Conservation (phyloP, 352 stramenopile species). For the Sclerospora graminicola region DNA sequence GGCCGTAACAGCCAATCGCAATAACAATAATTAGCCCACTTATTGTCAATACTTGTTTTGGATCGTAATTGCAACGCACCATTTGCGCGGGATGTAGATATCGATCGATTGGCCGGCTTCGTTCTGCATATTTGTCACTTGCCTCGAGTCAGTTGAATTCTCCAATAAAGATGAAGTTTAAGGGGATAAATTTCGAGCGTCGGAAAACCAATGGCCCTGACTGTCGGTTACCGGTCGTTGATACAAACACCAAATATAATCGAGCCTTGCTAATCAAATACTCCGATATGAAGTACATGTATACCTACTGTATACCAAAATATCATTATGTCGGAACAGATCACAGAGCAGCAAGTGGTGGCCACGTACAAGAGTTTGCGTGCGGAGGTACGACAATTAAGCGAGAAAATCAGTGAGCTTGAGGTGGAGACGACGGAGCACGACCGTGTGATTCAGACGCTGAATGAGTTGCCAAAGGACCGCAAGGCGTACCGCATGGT, state of each 20-base stretch:
- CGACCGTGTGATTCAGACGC: slow-evolving; percentile 75
- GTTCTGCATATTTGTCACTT: slow-evolving; percentile 96
- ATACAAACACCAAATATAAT: slow-evolving; percentile 36
- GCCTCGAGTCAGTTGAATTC: slow-evolving; percentile 53
- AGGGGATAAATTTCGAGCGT: too few relatives aligned
- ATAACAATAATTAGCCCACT: neutral
- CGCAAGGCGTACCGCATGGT: slow-evolving; percentile 93
- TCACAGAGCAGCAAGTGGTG: slow-evolving; percentile 82
- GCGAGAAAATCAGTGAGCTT: slow-evolving; percentile 78
- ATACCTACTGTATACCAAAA: neutral
- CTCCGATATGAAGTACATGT: neutral
- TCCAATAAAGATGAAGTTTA: slow-evolving; percentile 28
- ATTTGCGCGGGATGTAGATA: slow-evolving; percentile 98
- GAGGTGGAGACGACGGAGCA: slow-evolving; percentile 79
- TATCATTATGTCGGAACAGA: slow-evolving; percentile 35
- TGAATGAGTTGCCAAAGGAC: slow-evolving; percentile 50
- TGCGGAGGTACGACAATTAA: slow-evolving; percentile 70
- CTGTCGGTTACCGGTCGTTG: slow-evolving; percentile 69
- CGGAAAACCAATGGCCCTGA: slow-evolving; percentile 63
- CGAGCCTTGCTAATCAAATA: slow-evolving; percentile 5
- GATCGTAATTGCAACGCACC: slow-evolving; percentile 34
- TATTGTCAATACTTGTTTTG: neutral
- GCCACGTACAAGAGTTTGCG: slow-evolving; percentile 82
- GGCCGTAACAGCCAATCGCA: neutral
- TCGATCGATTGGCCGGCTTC: slow-evolving; percentile 95